These are phyloP conservation scores for Citrus sp. DNA, from an alignment of 345 rosid species.

Conservation along the genomic window DNA sequence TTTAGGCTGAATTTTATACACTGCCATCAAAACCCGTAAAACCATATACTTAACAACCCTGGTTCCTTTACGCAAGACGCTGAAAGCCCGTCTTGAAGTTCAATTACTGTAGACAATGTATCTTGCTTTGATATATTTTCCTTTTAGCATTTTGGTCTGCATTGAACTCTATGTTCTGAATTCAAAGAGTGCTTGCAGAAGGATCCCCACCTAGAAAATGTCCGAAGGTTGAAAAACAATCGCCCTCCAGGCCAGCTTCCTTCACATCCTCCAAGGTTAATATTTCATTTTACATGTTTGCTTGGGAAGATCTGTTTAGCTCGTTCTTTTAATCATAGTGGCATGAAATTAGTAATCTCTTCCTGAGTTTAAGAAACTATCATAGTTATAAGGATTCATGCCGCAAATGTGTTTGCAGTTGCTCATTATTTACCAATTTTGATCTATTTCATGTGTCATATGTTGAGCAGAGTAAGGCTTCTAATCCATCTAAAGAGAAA, in stretches of 20 bases:
- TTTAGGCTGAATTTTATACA: not conserved
- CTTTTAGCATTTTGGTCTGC: not conserved
- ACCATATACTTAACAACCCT: not conserved
- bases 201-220: conserved; percentile 31
- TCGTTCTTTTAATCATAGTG: not conserved
- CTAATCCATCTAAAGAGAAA: conserved; percentile 26
- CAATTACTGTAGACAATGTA: not conserved
- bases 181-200: conserved; percentile 37
- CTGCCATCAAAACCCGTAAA: not conserved
- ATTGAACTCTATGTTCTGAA: conserved; percentile 20
- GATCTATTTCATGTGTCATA: conserved; percentile 10
- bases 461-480: conserved; percentile 38
- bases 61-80: not conserved
- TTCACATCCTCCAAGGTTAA: conserved; percentile 48
- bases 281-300: conserved; percentile 5
- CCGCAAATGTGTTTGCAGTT: not conserved
- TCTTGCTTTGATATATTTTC: not conserved
- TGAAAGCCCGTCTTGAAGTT: not conserved
- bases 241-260: conserved; percentile 34
- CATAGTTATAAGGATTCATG: not conserved
- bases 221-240: conserved; percentile 40
- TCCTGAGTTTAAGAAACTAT: conserved; percentile 13
- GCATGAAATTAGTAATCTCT: not conserved
- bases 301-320: not conserved
- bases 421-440: not conserved